phyloP scores from a whole-genome alignment of 2,329 filamentous ascomycete species.

The Clarireedia sp. region DNA sequence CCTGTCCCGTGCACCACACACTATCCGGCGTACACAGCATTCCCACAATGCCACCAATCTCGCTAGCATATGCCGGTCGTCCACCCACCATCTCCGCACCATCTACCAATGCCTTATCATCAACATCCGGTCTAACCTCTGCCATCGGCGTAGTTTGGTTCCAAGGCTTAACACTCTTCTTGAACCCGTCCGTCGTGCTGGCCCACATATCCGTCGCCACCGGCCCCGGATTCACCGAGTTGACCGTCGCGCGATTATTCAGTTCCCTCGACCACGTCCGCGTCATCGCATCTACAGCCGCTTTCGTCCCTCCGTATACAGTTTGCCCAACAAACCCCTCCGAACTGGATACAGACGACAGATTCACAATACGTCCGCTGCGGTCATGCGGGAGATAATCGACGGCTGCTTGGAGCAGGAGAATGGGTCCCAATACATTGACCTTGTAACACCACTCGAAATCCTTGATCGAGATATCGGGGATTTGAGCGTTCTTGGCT shows the following conservation, averaged over 20 bases:
- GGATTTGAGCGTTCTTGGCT: conserved; percentile 55
- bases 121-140: conserved; percentile 50
- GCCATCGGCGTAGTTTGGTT: conserved; percentile 58
- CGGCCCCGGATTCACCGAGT: conserved; percentile 58
- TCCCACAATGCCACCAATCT: conserved; percentile 68
- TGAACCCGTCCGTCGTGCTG: conserved; percentile 48
- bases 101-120: conserved; percentile 53
- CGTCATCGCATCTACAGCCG: conserved; percentile 62
- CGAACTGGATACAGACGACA: conserved; percentile 50
- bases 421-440: conserved; percentile 74
- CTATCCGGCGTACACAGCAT: conserved; percentile 67
- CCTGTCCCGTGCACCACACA: conserved; percentile 72
- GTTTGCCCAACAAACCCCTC: conserved; percentile 51
- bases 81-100: conserved; percentile 47
- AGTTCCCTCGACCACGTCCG: conserved; percentile 58
- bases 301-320: conserved; percentile 59
- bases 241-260: conserved; percentile 54
- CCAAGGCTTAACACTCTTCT: conserved; percentile 49
- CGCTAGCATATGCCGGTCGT: conserved; percentile 56
- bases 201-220: conserved; percentile 61
- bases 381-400: conserved; percentile 64
- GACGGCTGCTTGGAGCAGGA: conserved; percentile 65
- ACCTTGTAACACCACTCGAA: conserved; percentile 68
- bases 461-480: conserved; percentile 54
- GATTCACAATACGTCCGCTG: conserved; percentile 54